A percentile compares a stretch with the other conserved stretches of the same genome.
Conservation (phyloP, 257 asterid species). For the Gardenia jasminoides region DNA sequence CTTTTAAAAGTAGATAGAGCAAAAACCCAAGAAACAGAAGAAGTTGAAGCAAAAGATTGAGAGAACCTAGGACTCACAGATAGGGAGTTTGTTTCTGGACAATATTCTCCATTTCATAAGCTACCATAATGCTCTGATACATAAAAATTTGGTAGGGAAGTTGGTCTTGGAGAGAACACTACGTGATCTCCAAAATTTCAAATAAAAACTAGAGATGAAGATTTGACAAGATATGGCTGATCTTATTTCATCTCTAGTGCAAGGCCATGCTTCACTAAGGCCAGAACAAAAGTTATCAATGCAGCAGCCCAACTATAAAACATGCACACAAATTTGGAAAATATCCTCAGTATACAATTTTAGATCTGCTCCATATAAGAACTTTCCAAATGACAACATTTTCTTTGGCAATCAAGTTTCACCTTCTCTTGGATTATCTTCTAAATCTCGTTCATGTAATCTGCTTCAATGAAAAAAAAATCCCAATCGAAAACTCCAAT, state of each 20-base stretch:
- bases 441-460: not conserved
- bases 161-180: not conserved
- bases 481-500: not conserved
- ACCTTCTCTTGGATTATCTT: not conserved
- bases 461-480: no score
- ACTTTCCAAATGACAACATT: not conserved
- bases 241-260: not conserved
- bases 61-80: not conserved
- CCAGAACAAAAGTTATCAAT: not conserved
- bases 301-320: not conserved
- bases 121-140: not conserved
- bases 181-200: not conserved
- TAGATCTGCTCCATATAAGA: not conserved
- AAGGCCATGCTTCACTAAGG: not conserved
- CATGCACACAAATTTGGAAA: not conserved
- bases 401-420: not conserved
- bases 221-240: not conserved
- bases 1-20: not conserved
- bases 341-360: not conserved
- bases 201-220: not conserved
- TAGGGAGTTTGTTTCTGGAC: not conserved
- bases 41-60: not conserved
- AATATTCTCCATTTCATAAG: not conserved
- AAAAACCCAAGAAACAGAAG: not conserved
- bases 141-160: not conserved